Base-by-base conservation (phyloP, 345 rosid genomes). In the Bruguiera parviflora region DNA sequence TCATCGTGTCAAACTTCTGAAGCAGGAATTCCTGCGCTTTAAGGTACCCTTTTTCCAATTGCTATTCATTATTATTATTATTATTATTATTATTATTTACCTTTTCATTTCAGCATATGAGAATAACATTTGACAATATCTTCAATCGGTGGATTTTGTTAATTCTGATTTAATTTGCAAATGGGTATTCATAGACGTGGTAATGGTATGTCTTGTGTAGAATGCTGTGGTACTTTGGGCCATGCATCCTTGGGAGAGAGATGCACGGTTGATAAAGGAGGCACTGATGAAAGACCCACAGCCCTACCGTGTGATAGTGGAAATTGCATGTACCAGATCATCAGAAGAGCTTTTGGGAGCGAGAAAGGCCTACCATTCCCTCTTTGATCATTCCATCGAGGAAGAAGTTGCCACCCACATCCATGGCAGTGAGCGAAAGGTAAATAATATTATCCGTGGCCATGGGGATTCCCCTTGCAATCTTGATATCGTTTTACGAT, bases 171-270 rank as follows among this genome's bases (percentile, higher is more conserved):
- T 43, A 43, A 43, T 43, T 11, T 18, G 1, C 49, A 11, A 43
- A 43, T 2, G 49, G 49, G 49, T 43, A 43, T 3, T 13, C 5
- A 43, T 11, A 2, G 49, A 13, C 18, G 1, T 43, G 49, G 49
- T 13, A 11, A 39, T 39, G 49, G 19, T 43, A 13, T 43, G 5
- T 46, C 15, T 32, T 58, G 11, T 49, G 16, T 64, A 93, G 99
- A 86, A 86, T 65, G 96, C 97, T 11, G 71, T 87, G 65, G 83
- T 88, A 55, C 77, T 88, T 52, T 84, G 91, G 88, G 67, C 90
- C 2, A 82, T 82, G 93, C 96, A 95, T 73, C 96, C 96, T 8
- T 90, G 97, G 96, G 96, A 95, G 79, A 89, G 96, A 75, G 99
- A 92, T 66, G 99, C 99, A 1, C 89, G 96, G 63, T 68, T 88